A percentile compares a stretch with the other conserved stretches of the same genome.
Conservation (phyloP, 1,139 yeast species). For the Diutina siamensis region DNA sequence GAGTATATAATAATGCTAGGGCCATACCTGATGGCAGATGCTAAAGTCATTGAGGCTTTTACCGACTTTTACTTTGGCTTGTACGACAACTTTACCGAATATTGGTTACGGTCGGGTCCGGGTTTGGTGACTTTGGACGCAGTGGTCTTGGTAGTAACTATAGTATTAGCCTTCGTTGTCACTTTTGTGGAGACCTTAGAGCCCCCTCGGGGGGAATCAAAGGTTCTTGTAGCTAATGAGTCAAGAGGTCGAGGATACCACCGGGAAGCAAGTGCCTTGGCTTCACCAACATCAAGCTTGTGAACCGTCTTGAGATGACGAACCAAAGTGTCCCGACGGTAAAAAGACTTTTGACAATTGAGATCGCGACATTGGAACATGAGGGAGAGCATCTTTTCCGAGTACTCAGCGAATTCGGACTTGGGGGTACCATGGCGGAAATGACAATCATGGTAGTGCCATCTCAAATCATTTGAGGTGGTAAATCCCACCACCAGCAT, state of each 20-base stretch:
- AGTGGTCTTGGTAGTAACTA: no score
- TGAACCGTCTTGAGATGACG: constrained; percentile 1
- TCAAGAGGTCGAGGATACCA: not conserved
- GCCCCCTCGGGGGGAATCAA: no score
- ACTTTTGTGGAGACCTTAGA: no score
- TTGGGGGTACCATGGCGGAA: not conserved
- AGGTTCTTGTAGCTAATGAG: no score
- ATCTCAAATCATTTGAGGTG: not conserved
- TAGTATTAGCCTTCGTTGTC: no score
- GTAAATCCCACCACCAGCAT: not conserved
- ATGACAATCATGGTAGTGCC: not conserved
- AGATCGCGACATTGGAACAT: not conserved
- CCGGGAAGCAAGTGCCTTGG: not conserved
- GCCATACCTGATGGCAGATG: not conserved
- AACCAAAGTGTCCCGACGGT: not conserved
- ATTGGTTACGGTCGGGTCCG: no score
- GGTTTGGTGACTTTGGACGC: no score
- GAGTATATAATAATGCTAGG: no score
- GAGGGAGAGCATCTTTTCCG: not conserved
- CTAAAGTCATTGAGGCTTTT: no score
- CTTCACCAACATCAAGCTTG: not conserved
- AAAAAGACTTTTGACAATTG: not conserved
- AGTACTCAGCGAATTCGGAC: not conserved
- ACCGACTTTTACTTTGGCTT: not conserved
- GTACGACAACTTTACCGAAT: not conserved